A percentile compares a stretch with the other conserved stretches of the same genome.
Evolutionary conservation across 2,329 filamentous ascomycete species (phyloP).

Genomic region (Lasiodiplodia theobromae): DNA sequence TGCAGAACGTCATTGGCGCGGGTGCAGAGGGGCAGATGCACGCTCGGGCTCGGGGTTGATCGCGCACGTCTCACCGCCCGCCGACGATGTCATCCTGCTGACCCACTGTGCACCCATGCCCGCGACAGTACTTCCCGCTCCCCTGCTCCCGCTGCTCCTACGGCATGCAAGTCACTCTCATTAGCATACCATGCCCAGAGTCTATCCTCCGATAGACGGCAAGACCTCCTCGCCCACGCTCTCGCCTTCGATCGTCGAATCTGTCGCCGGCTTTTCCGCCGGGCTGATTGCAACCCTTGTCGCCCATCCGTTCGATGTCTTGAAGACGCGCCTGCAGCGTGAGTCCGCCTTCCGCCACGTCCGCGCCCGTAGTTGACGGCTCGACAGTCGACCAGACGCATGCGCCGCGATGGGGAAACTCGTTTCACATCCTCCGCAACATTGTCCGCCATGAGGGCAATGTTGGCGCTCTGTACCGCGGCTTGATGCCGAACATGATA

Average conservation of each 20-base stretch:
- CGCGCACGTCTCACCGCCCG: constrained; percentile 23
- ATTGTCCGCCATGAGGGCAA: constrained; percentile 64
- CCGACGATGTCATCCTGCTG: constrained; percentile 24
- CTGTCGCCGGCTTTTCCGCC: constrained; percentile 86
- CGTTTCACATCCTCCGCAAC: constrained; percentile 59
- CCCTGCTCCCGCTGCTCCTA: constrained; percentile 18
- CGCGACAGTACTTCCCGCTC: constrained; percentile 21
- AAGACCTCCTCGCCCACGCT: constrained; percentile 47
- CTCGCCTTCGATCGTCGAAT: constrained; percentile 80
- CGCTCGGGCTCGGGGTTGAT: constrained; percentile 11
- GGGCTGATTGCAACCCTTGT: constrained; percentile 85
- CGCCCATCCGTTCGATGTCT: constrained; percentile 91
- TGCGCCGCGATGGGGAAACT: constrained; percentile 53
- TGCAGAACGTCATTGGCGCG: constrained; percentile 17
- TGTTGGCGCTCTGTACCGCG: constrained; percentile 80
- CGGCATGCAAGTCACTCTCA: constrained; percentile 27
- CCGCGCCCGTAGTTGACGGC: constrained; percentile 13
- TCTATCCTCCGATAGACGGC: constrained; percentile 56
- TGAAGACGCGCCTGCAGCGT: constrained; percentile 97
- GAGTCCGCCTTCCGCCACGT: constrained; percentile 38
- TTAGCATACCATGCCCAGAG: constrained; percentile 53
- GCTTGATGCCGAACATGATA: constrained; percentile 86
- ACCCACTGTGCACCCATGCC: constrained; percentile 20
- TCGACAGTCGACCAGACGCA: constrained; percentile 29
- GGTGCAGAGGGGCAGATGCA: constrained; percentile 13